Conservation (phyloP, 139 green algal species). For the Deuterostichococcus epilithicus region DNA sequence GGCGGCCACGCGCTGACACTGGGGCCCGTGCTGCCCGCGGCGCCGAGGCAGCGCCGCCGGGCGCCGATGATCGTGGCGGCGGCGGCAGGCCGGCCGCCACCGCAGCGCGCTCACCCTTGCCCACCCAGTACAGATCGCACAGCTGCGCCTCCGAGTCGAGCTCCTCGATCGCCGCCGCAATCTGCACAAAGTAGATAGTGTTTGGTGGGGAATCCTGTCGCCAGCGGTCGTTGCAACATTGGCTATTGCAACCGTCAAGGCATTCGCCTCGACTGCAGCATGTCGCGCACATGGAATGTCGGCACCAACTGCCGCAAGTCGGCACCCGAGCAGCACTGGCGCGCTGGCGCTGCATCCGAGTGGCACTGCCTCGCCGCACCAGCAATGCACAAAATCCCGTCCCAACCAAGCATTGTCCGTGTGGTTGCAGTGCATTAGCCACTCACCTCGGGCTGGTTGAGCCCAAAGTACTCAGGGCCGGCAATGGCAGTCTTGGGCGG, state of each 20-base stretch:
- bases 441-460: conserved; percentile 71
- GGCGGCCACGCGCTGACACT: conserved; percentile 1
- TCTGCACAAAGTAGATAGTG: conserved; percentile 28
- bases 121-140: conserved; percentile 73
- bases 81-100: conserved; percentile 34
- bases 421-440: too few relatives aligned
- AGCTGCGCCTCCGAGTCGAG: conserved; percentile 66
- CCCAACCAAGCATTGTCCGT: too few relatives aligned
- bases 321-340: too few relatives aligned
- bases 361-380: too few relatives aligned
- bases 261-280: too few relatives aligned
- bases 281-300: too few relatives aligned
- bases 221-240: too few relatives aligned
- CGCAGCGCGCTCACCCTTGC: conserved; percentile 48
- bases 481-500: conserved; percentile 90
- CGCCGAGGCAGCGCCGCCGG: too few relatives aligned
- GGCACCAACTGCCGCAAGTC: too few relatives aligned
- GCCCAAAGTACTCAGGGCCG: conserved; percentile 92
- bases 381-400: conserved; percentile 2
- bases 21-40: background rate
- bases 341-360: too few relatives aligned
- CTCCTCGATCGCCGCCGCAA: conserved; percentile 70
- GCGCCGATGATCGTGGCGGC: background rate
- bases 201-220: background rate
- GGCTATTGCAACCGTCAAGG: too few relatives aligned